Evolutionary conservation across 305 asterid species (phyloP), one percentile per base, ranked within the genome.

Genomic region (Ilex paraguariensis): DNA sequence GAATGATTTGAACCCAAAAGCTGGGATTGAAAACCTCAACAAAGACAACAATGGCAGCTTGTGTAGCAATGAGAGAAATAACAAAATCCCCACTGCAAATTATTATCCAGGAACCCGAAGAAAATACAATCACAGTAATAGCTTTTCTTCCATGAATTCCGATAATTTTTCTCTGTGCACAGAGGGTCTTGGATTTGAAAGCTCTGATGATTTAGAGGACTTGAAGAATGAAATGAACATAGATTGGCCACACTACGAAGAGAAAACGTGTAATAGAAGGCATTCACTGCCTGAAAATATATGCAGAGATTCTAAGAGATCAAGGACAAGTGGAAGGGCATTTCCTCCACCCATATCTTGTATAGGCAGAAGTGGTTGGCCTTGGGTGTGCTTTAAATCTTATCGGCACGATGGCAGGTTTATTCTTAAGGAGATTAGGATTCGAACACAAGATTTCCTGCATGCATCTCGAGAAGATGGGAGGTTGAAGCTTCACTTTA

Each of bases 131-230:
- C 80, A 80, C 52, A 79, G 73, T n/a, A 74, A 73, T n/a, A 75
- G 87, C 73, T 80, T 83, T 45, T 86, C 96, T 0, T 86, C 95
- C 13, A 69, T 64, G 77, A 82, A 72, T 63, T 81, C 86, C 0
- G 98, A 86, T 40, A 85, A 85, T 64, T 66, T 89, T 59, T 90
- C 96, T 0, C 59, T 86, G 30, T 87, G 95, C 72, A 93, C 97
- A 0, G 97, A 90, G 59, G 96, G 97, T 10, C 87, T 89, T 2
- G 98, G 97, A n/a, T 84, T 80, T 39, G 96, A 93, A 64, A 90
- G 95, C 87, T 87, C 76, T 7, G 96, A 81, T 21, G 96, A 90
- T 3, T 75, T 87, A 2, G 98, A 91, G 66, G 93, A 87, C 48
- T 64, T 66, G 60, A 73, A 64, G 46, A 69, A 79, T 14, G 80